Conservation (phyloP, 192 early-diverging fungal species). For the Geranomyces michiganensis region DNA sequence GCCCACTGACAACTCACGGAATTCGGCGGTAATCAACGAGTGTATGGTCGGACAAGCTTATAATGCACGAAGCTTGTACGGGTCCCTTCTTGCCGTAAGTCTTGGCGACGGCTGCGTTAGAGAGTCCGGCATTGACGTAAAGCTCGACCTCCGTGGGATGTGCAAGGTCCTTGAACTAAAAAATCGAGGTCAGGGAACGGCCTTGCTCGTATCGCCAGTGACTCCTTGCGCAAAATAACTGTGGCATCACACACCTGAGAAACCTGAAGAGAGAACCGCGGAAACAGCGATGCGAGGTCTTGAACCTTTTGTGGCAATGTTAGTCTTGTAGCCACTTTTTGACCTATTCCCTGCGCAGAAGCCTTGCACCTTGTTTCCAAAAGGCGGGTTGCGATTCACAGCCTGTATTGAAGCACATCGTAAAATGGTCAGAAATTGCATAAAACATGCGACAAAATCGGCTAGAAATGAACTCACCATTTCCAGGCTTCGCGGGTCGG, state of each 20-base stretch:
- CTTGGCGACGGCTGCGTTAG: conserved; percentile 31
- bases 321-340: no score
- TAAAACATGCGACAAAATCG: background rate
- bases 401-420: conserved; percentile 30
- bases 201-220: no score
- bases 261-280: conserved; percentile 35
- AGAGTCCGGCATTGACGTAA: conserved; percentile 29
- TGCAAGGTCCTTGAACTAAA: conserved; percentile 33
- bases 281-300: conserved; percentile 30
- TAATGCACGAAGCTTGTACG: conserved; percentile 27
- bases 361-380: conserved; percentile 57
- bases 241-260: conserved; percentile 39
- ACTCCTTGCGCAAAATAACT: no score
- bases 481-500: conserved; percentile 56
- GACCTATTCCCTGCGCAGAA: no score
- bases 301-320: conserved; percentile 25
- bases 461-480: conserved; percentile 18
- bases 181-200: background rate
- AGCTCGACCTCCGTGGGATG: conserved; percentile 39
- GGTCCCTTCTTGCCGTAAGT: conserved; percentile 33
- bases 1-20: conserved; percentile 27
- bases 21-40: conserved; percentile 43
- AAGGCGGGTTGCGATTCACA: conserved; percentile 58
- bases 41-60: conserved; percentile 27
- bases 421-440: background rate